phyloP scores from a whole-genome alignment of 2,329 filamentous ascomycete genomes.

The Teratosphaeria zuluensis region DNA sequence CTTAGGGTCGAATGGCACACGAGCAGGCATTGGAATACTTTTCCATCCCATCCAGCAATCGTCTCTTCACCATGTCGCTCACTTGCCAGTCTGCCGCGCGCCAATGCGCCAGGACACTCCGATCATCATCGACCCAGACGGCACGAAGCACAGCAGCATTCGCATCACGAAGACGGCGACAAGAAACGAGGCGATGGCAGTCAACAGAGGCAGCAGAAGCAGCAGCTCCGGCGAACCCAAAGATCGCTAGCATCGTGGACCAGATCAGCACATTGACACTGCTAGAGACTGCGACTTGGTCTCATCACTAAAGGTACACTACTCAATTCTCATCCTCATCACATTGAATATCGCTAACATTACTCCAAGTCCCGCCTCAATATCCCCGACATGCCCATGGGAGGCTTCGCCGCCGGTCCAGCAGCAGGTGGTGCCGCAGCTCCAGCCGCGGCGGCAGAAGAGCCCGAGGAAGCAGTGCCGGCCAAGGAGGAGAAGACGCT shows the following conservation, averaged over 20 bases:
- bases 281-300: slow-evolving; percentile 96
- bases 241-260: slow-evolving; percentile 90
- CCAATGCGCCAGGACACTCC: slow-evolving; percentile 32
- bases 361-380: slow-evolving; percentile 70
- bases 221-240: slow-evolving; percentile 58
- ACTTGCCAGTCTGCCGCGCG: slow-evolving; percentile 35
- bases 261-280: slow-evolving; percentile 98
- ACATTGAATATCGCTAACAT: background rate
- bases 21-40: background rate
- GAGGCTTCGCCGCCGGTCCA: slow-evolving; percentile 67
- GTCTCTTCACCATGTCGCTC: slow-evolving; percentile 31
- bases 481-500: slow-evolving; percentile 88
- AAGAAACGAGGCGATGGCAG: slow-evolving; percentile 64
- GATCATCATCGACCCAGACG: slow-evolving; percentile 14
- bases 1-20: background rate
- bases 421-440: slow-evolving; percentile 28
- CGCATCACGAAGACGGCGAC: slow-evolving; percentile 13
- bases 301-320: slow-evolving; percentile 75
- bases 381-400: slow-evolving; percentile 94
- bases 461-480: slow-evolving; percentile 81
- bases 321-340: background rate
- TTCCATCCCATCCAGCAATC: background rate
- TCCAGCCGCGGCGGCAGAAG: slow-evolving; percentile 48
- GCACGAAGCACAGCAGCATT: slow-evolving; percentile 18
- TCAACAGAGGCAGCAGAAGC: slow-evolving; percentile 56